Evolutionary conservation across 495 filamentous ascomycete genomes (phyloP).

Genomic region (Paragyromitra xinjiangensis): DNA sequence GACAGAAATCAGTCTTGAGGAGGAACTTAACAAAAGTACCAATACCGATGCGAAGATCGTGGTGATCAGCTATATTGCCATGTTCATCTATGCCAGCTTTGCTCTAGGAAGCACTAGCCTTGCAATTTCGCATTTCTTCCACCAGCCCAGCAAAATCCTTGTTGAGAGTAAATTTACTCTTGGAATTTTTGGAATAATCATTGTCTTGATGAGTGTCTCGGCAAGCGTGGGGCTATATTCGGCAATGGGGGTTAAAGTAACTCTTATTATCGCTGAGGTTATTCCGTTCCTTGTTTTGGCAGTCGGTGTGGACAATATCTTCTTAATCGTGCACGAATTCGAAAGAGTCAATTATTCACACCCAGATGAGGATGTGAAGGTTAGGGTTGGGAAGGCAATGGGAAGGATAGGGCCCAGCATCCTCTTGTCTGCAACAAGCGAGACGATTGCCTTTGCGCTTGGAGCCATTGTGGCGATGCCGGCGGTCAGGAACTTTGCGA

Average conservation of each 20-base stretch:
- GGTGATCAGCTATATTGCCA: constrained; percentile 95
- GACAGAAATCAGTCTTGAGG: constrained; percentile 89
- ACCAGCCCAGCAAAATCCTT: constrained; percentile 80
- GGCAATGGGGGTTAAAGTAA: constrained; percentile 86
- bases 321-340: constrained; percentile 97
- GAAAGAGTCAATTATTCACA: constrained; percentile 91
- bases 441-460: constrained; percentile 90
- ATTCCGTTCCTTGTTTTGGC: constrained; percentile 97
- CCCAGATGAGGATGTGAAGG: constrained; percentile 83
- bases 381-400: constrained; percentile 81
- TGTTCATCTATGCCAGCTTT: constrained; percentile 96
- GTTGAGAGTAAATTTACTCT: constrained; percentile 96
- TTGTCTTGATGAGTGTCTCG: constrained; percentile 96
- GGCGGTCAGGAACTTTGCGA: constrained; percentile 93
- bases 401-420: constrained; percentile 97
- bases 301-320: constrained; percentile 98
- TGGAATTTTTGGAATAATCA: constrained; percentile 88
- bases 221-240: constrained; percentile 94
- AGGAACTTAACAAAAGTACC: constrained; percentile 93
- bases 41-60: constrained; percentile 98
- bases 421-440: constrained; percentile 90
- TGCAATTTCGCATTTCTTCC: constrained; percentile 74
- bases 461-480: constrained; percentile 98
- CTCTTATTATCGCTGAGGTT: constrained; percentile 96
- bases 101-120: constrained; percentile 88